These are phyloP conservation scores for Saitozyma sp. DNA, from an alignment of 768 basidiomycete genomes.

Conservation along the genomic window DNA sequence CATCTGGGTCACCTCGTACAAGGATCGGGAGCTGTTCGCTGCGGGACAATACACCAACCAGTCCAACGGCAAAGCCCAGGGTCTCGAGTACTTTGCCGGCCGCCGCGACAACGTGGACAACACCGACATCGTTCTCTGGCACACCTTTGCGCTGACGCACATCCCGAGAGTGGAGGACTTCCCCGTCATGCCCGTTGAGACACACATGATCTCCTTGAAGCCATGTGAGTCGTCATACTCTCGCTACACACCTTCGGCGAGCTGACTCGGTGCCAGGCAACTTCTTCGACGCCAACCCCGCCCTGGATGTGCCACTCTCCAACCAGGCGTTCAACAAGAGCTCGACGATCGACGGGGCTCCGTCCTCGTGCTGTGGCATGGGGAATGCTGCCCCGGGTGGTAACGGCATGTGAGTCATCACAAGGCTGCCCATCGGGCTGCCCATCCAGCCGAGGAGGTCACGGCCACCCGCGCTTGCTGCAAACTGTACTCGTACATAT, in stretches of 20 bases:
- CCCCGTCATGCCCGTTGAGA: conserved; percentile 43
- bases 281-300: conserved; percentile 38
- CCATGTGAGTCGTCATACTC: background rate
- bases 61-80: conserved; percentile 35
- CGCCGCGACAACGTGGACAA: conserved; percentile 36
- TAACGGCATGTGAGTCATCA: too few relatives aligned
- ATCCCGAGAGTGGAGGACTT: conserved; percentile 47
- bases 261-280: conserved; percentile 14
- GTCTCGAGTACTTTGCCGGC: conserved; percentile 34
- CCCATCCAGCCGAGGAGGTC: too few relatives aligned
- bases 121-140: conserved; percentile 44
- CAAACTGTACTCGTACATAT: too few relatives aligned
- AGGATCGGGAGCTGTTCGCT: conserved; percentile 40
- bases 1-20: conserved; percentile 22
- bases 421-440: too few relatives aligned
- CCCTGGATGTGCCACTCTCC: conserved; percentile 37
- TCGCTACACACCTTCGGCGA: too few relatives aligned
- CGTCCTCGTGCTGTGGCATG: too few relatives aligned
- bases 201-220: conserved; percentile 35
- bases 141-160: conserved; percentile 48
- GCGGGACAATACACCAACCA: conserved; percentile 44
- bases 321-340: conserved; percentile 35
- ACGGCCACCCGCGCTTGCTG: too few relatives aligned
- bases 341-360: background rate
- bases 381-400: background rate